Evolutionary conservation across 208 protist species (phyloP).

Genomic region (Trypanosoma vivax): DNA sequence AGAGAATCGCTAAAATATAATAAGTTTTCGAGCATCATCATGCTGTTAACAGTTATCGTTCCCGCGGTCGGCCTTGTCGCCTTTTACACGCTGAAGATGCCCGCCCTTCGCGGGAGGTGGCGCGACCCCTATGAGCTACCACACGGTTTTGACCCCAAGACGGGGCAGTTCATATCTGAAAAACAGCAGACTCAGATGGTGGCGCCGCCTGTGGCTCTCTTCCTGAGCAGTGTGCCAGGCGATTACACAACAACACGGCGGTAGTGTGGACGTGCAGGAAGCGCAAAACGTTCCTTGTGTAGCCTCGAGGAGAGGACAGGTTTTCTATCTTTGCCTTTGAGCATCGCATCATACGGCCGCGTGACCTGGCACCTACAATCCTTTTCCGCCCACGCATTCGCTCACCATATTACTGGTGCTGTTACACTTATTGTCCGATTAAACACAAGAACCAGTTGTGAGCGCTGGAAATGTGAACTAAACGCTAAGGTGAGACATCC

Average conservation of each 20-base stretch:
- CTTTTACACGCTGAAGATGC: slow-evolving; percentile 65
- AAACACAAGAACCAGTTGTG: too few relatives aligned
- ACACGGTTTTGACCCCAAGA: slow-evolving; percentile 62
- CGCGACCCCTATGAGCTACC: slow-evolving; percentile 69
- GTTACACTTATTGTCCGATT: background rate
- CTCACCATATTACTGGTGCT: background rate
- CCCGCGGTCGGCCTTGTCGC: slow-evolving; percentile 47
- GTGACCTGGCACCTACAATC: too few relatives aligned
- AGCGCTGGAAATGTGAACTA: too few relatives aligned
- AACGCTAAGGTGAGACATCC: too few relatives aligned
- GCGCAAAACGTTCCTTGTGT: too few relatives aligned
- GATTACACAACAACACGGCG: slow-evolving; percentile 12
- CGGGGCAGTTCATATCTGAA: slow-evolving; percentile 23
- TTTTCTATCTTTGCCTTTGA: too few relatives aligned
- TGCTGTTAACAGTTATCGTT: slow-evolving; percentile 31
- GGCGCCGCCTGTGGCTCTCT: slow-evolving; percentile 26
- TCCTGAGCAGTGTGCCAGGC: slow-evolving; percentile 44
- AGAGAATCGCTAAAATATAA: slow-evolving; percentile 63
- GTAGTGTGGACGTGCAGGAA: too few relatives aligned
- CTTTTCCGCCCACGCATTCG: too few relatives aligned
- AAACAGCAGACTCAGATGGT: slow-evolving; percentile 5
- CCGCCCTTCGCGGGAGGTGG: slow-evolving; percentile 48
- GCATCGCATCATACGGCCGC: too few relatives aligned
- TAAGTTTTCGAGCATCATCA: slow-evolving; percentile 50
- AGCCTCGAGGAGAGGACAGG: too few relatives aligned